These are phyloP conservation scores for Mollisiaceae sp. DNA, from an alignment of 2,329 filamentous ascomycete species.

Conservation along the genomic window DNA sequence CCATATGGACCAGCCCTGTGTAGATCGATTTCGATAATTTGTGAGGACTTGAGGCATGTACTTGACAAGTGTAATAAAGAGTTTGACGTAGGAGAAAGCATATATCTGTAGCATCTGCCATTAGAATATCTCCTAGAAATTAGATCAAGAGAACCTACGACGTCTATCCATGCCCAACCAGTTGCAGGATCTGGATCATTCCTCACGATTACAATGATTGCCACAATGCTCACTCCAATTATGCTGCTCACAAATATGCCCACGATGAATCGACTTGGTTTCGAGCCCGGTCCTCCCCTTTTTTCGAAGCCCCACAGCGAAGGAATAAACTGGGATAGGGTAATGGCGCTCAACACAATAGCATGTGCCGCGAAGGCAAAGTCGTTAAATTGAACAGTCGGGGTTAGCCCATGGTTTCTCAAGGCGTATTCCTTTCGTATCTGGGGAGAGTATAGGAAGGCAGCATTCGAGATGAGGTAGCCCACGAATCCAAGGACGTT, in stretches of 20 bases:
- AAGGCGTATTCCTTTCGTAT: slow-evolving; percentile 84
- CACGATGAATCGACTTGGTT: slow-evolving; percentile 64
- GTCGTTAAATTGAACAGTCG: slow-evolving; percentile 90
- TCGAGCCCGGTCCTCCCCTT: slow-evolving; percentile 58
- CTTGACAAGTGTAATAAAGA: slow-evolving; percentile 87
- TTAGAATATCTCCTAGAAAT: neutral
- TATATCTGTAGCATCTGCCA: slow-evolving; percentile 48
- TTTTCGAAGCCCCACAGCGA: slow-evolving; percentile 77
- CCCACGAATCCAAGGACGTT: slow-evolving; percentile 74
- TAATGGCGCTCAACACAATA: slow-evolving; percentile 70
- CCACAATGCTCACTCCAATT: slow-evolving; percentile 55
- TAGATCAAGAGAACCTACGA: slow-evolving; percentile 43
- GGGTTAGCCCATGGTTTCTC: slow-evolving; percentile 75
- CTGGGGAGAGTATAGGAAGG: slow-evolving; percentile 78
- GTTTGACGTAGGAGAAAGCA: slow-evolving; percentile 84
- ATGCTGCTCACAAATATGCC: slow-evolving; percentile 74
- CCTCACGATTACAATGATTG: slow-evolving; percentile 50
- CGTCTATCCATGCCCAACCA: slow-evolving; percentile 67
- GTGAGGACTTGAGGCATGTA: slow-evolving; percentile 86
- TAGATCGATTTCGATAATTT: slow-evolving; percentile 86
- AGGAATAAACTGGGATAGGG: slow-evolving; percentile 78
- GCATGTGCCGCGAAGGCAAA: slow-evolving; percentile 86
- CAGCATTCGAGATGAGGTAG: slow-evolving; percentile 76
- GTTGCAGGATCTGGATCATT: slow-evolving; percentile 47
- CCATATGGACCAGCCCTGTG: slow-evolving; percentile 83